Percentiles rank a stretch among this genome's conserved stretches.
phyloP scores from a whole-genome alignment of 2,329 filamentous ascomycete species.

The Plectosphaerella plurivora region DNA sequence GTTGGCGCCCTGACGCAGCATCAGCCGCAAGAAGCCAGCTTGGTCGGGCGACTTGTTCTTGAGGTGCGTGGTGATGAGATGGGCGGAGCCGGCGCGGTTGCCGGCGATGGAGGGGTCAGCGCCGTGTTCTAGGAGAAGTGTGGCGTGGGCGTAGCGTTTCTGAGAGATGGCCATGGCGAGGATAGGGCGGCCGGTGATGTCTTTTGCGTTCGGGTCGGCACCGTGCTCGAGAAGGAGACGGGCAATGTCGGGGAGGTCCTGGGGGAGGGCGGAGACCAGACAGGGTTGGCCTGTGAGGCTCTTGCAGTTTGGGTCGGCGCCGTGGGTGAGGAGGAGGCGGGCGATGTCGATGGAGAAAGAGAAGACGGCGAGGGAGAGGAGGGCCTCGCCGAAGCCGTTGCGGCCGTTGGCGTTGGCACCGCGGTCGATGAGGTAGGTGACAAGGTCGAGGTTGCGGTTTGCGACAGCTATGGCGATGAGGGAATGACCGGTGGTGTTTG shows the following conservation, averaged over 20 bases:
- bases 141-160: constrained; percentile 13
- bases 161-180: constrained; percentile 25
- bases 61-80: constrained; percentile 1
- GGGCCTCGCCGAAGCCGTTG: constrained; percentile 7
- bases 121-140: constrained; percentile 18
- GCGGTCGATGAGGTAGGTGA: constrained; percentile 9
- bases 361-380: constrained; percentile 17
- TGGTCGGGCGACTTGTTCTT: not conserved
- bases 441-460: constrained; percentile 15
- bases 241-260: constrained; percentile 20
- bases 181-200: constrained; percentile 23
- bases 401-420: constrained; percentile 12
- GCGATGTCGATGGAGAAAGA: constrained; percentile 14
- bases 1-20: constrained; percentile 22
- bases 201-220: constrained; percentile 24
- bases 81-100: constrained; percentile 6
- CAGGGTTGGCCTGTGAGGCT: constrained; percentile 19
- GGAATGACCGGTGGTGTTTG: constrained; percentile 20
- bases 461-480: constrained; percentile 20
- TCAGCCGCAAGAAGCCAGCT: constrained; percentile 5
- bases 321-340: constrained; percentile 21
- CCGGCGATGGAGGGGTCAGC: not conserved
- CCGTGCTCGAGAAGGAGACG: constrained; percentile 25
- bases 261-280: constrained; percentile 21
- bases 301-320: constrained; percentile 21